Evolutionary conservation across 2,329 filamentous ascomycete genomes (phyloP).

Genomic region (Fusarium clavum): DNA sequence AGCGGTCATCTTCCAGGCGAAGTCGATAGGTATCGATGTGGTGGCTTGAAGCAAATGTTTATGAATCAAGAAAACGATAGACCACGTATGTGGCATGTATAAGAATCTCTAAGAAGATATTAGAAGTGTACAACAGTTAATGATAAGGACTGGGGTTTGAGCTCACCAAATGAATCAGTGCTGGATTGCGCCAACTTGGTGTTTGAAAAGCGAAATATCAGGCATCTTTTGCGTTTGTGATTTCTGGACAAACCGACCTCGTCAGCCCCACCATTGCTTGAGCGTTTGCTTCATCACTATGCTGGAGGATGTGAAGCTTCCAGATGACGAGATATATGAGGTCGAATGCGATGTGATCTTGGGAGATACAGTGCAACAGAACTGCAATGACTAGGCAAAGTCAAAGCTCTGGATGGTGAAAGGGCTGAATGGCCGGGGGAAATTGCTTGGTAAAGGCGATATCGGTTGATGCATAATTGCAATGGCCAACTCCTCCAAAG

Average conservation of each 20-base stretch:
- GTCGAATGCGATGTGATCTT: not conserved
- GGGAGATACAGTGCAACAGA: not conserved
- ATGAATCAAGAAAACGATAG: conserved; percentile 4
- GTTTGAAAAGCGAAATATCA: not conserved
- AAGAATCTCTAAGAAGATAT: conserved; percentile 27
- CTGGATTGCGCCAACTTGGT: conserved; percentile 24
- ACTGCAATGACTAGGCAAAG: not conserved
- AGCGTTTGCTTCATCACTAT: not conserved
- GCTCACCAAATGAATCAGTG: conserved; percentile 18
- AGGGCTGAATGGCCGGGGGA: not conserved
- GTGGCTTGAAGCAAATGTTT: conserved; percentile 62
- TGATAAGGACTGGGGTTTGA: conserved; percentile 22
- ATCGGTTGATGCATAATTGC: not conserved
- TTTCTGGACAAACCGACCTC: not conserved
- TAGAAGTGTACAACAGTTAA: conserved; percentile 44
- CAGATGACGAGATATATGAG: not conserved
- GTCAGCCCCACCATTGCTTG: not conserved
- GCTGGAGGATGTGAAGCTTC: not conserved
- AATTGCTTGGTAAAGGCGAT: not conserved
- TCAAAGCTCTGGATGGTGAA: not conserved
- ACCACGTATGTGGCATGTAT: conserved; percentile 32
- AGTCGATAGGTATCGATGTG: conserved; percentile 79
- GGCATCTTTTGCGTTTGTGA: not conserved
- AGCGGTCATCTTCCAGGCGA: conserved; percentile 79
- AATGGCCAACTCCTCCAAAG: not conserved